Conservation (phyloP, 169 alveolate genomes). For the Plasmodium sp. region DNA sequence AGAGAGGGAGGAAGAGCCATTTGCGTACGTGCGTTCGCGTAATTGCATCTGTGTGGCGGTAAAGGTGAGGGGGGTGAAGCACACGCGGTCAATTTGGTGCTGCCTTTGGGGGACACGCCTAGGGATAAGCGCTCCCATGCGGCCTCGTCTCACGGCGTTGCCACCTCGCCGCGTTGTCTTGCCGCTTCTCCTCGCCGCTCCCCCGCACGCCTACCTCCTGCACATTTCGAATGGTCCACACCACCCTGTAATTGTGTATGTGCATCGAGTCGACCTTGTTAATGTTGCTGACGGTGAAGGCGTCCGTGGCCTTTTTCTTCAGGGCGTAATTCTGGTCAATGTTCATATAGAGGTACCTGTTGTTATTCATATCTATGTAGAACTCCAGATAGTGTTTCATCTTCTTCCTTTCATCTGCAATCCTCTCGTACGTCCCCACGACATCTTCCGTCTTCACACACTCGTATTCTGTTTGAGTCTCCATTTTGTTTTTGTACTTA, state of each 20-base stretch:
- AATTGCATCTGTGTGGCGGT: neutral
- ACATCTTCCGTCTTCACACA: slow-evolving; percentile 33
- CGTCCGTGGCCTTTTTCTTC: slow-evolving; percentile 61
- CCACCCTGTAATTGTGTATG: slow-evolving; percentile 70
- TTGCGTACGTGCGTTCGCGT: neutral
- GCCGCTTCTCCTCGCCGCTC: too few relatives aligned
- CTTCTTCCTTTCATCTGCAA: slow-evolving; percentile 41
- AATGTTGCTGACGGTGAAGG: slow-evolving; percentile 69
- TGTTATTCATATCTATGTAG: slow-evolving; percentile 68
- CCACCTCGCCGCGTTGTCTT: too few relatives aligned
- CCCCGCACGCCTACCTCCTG: slow-evolving; percentile 55
- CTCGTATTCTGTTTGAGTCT: slow-evolving; percentile 38
- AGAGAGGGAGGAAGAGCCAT: neutral
- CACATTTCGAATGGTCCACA: slow-evolving; percentile 74
- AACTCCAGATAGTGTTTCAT: slow-evolving; percentile 65
- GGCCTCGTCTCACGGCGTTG: too few relatives aligned
- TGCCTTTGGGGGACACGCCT: neutral
- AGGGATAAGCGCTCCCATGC: neutral
- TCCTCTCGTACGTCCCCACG: slow-evolving; percentile 16
- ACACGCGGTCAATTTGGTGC: neutral
- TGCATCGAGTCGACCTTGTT: slow-evolving; percentile 73
- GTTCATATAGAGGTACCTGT: slow-evolving; percentile 65
- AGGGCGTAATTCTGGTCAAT: slow-evolving; percentile 67
- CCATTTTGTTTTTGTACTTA: slow-evolving; percentile 54
- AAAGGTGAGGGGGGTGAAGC: neutral